Percentiles rank a stretch among this genome's conserved stretches.
phyloP scores from a whole-genome alignment of 768 basidiomycete species.

The Dentipellis fragilis region DNA sequence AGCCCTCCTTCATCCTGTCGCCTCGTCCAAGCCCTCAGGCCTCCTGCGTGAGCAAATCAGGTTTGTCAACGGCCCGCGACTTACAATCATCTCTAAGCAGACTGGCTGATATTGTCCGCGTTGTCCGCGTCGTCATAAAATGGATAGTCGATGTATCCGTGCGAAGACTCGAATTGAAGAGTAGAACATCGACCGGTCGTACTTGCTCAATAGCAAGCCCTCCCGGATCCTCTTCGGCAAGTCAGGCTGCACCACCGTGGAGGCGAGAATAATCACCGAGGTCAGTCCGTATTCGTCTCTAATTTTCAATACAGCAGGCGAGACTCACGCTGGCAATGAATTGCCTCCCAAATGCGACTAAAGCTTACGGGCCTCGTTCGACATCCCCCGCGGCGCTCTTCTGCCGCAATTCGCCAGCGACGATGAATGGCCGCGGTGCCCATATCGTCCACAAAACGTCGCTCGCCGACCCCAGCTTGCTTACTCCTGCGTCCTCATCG shows the following conservation, averaged over 20 bases:
- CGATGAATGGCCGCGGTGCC: constrained; percentile 8
- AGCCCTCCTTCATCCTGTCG: too few relatives aligned
- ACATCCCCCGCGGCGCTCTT: constrained; percentile 9
- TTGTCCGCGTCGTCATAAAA: too few relatives aligned
- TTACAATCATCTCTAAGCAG: too few relatives aligned
- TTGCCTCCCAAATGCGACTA: constrained; percentile 17
- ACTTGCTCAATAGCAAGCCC: not conserved
- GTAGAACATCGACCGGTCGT: constrained; percentile 4
- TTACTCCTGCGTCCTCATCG: not conserved
- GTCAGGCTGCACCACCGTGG: constrained; percentile 6
- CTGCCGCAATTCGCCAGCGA: constrained; percentile 13
- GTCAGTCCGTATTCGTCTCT: not conserved
- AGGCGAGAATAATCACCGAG: too few relatives aligned
- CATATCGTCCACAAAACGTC: constrained; percentile 14
- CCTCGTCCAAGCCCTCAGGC: too few relatives aligned
- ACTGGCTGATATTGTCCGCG: too few relatives aligned
- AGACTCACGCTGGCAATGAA: constrained; percentile 22
- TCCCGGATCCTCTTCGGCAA: constrained; percentile 1
- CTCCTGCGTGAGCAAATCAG: too few relatives aligned
- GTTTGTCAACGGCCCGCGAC: too few relatives aligned
- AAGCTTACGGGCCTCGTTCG: constrained; percentile 6
- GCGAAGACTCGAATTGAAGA: not conserved
- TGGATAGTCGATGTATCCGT: constrained; percentile 9
- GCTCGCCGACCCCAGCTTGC: not conserved
- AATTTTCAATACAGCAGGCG: too few relatives aligned